phyloP scores from a whole-genome alignment of 2,329 filamentous ascomycete genomes.

The Nectriaceae sp. region DNA sequence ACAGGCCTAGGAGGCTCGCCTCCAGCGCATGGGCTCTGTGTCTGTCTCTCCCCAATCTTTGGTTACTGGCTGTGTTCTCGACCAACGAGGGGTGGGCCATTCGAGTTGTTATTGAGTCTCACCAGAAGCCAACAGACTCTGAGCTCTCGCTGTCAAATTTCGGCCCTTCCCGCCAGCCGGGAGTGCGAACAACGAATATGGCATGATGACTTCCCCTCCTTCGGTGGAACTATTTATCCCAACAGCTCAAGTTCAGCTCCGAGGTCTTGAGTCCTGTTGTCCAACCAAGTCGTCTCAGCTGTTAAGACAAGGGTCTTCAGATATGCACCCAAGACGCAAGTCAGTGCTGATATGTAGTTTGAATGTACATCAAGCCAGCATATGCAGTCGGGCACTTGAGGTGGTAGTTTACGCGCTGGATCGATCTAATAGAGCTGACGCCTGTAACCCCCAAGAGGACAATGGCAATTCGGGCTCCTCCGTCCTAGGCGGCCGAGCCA shows the following conservation, averaged over 20 bases:
- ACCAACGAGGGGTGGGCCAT: too few relatives aligned
- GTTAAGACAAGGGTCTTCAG: not conserved
- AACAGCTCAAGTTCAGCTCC: conserved; percentile 12
- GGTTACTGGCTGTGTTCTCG: too few relatives aligned
- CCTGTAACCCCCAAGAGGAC: too few relatives aligned
- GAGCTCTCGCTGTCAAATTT: not conserved
- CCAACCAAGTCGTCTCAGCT: conserved; percentile 8
- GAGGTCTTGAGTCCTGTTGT: conserved; percentile 1
- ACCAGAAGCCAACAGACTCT: not conserved
- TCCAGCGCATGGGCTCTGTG: not conserved
- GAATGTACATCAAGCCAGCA: conserved; percentile 10
- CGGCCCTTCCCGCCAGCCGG: not conserved
- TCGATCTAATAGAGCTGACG: conserved; percentile 17
- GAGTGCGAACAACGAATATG: conserved; percentile 4
- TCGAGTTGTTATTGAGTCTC: not conserved
- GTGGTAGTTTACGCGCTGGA: conserved; percentile 14
- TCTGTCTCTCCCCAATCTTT: not conserved
- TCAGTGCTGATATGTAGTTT: not conserved
- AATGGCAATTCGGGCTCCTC: too few relatives aligned
- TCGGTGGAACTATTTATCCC: conserved; percentile 11
- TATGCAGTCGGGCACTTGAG: too few relatives aligned
- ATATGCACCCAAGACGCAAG: not conserved
- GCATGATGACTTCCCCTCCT: conserved; percentile 12
- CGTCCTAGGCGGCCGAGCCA: too few relatives aligned
- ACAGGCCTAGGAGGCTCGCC: conserved; percentile 3